Conservation (phyloP, 768 basidiomycete species). For the Naganishia vaughanmartiniae region DNA sequence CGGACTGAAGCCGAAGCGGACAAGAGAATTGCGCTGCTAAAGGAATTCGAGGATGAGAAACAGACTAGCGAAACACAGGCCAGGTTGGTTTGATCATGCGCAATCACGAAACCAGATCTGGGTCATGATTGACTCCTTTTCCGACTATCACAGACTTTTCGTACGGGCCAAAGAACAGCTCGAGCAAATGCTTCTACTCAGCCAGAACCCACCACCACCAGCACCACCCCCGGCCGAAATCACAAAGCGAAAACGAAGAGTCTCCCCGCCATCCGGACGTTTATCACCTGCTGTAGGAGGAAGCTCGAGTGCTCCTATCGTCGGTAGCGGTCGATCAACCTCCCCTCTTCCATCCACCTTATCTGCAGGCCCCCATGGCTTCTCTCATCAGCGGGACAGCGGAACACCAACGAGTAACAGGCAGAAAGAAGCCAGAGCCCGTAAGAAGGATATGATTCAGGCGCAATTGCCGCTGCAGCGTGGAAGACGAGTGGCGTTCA, state of each 20-base stretch:
- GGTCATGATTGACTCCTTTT: slow-evolving; percentile 27
- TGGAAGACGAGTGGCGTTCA: slow-evolving; percentile 52
- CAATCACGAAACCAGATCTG: no score
- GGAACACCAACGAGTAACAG: background rate
- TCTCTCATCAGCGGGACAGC: slow-evolving; percentile 21
- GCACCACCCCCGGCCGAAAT: background rate
- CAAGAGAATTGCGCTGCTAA: slow-evolving; percentile 19
- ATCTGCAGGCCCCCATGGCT: slow-evolving; percentile 9
- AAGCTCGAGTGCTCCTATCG: background rate
- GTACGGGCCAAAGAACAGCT: slow-evolving; percentile 19
- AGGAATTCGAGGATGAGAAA: slow-evolving; percentile 31
- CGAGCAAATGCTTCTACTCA: slow-evolving; percentile 2
- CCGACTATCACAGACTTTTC: slow-evolving; percentile 6
- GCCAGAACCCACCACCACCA: background rate
- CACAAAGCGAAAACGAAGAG: slow-evolving; percentile 10
- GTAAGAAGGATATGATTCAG: slow-evolving; percentile 19
- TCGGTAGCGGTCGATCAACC: slow-evolving; percentile 4
- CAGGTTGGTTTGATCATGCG: slow-evolving; percentile 19
- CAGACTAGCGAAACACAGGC: slow-evolving; percentile 31
- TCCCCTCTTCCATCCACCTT: slow-evolving; percentile 15
- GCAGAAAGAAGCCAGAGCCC: background rate
- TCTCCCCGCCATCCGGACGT: slow-evolving; percentile 17
- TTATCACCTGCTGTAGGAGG: slow-evolving; percentile 22
- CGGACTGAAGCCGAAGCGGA: slow-evolving; percentile 9
- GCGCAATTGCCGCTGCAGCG: slow-evolving; percentile 52